Base-by-base conservation (phyloP, 257 asterid genomes). In the Scutellaria barbata region DNA sequence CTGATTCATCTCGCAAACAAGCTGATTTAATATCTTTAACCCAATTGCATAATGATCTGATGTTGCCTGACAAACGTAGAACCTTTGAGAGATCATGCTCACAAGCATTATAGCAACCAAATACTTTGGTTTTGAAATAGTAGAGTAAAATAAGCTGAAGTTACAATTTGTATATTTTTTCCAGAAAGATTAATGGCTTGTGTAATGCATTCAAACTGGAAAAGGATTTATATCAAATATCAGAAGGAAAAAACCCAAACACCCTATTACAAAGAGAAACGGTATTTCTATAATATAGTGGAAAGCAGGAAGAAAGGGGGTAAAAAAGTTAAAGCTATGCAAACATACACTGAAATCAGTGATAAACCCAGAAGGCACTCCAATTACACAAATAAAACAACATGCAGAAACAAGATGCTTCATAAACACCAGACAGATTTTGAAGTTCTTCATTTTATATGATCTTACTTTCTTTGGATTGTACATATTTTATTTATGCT, bases 1-100 rank as follows among this genome's bases (percentile, higher is more conserved):
- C 99, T 94, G 99, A 79, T 85, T 94, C 96, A 94, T 94, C 87
- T 94, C 99, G 66, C 85, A 79, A 62, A 94, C 96, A 74, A 94
- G 97, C 83, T 91, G 97, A 82, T 91, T 94, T 82, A 94, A 84
- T 83, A 94, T 85, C 96, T 85, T 91, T 74, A 94, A 84, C 67
- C 99, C 99, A 83, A 91, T 89, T 58, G 93, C 88, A 74, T 86
- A 94, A 81, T 88, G 98, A 79, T 86, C 89, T 61, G 97, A 78
- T 57, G 97, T 80, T 64, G 95, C 95, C 99, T 94, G 95, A 71
- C 17, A 83, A 81, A 80, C 39, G 72, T 12, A 81, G 54, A 74
- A 77, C 69, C 59, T 52, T 59, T 47, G 58, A 83, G 80, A 68
- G 54, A 70, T 63, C 57, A 79, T 60, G 51, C 63, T 47, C 64